Evolutionary conservation across 169 alveolate genomes (phyloP), one percentile per base, ranked within the genome.

Genomic region (Eimeria zaria): DNA sequence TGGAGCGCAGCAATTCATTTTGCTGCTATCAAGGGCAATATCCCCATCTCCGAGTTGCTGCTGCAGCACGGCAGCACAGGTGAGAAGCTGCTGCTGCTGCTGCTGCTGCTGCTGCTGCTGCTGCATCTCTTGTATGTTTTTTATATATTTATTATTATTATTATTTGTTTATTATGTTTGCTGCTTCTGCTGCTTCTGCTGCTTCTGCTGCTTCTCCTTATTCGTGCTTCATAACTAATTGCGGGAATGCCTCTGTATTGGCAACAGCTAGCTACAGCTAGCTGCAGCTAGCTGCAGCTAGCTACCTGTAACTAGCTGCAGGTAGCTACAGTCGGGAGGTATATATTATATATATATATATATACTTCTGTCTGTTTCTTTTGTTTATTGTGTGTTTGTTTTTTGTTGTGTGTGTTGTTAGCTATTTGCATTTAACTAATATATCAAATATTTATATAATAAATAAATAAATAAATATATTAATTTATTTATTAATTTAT

Each of bases 1-100:
- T 84, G 94, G 97, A 97, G 98, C 44, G 96, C 96, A 46, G 97
- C 98, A 6, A 97, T 97, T 67, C 98, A 97, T 71, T 97, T 97
- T 60, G 98, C 98, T 27, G 98, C 98, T 24, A 97, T 97, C 84
- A 93, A 96, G 74, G 97, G 97, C 41, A 97, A 92, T 67, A 74
- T 78, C 27, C 97, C 74, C 33, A 96, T 97, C 20, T 89, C 98
- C 39, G 83, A 91, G 73, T 60, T 84, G 74, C 93, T 97, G 74
- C 44, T 97, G 53, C 95, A 95, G 48, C 76, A 96, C 88, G 98
- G 98, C 30, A 96, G 97, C 27, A 91, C 89, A 20, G 96, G 97
- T 96, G 27, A 18, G 80, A 22, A 1, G n/a, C 30, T 2, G 4
- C 46, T 39, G 69, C 60, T 6, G 4, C 51, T 73, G n/a, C 51